Conservation (phyloP, 495 filamentous ascomycete species). For the Aspergillus carlsbadensis region DNA sequence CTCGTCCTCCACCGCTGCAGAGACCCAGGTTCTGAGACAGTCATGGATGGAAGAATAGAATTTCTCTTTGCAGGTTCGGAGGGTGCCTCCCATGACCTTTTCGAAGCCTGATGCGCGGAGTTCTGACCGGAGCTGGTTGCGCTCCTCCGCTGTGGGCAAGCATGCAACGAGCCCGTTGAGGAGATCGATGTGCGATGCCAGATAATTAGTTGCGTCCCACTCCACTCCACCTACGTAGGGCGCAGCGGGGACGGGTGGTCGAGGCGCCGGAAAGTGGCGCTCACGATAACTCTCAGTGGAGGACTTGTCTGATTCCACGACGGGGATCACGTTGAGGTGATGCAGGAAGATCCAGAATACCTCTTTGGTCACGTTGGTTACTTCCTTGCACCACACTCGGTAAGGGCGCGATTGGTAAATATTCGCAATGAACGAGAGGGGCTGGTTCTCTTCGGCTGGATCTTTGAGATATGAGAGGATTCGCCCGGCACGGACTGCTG, state of each 20-base stretch:
- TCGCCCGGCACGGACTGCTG: constrained; percentile 56
- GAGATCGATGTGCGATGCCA: constrained; percentile 88
- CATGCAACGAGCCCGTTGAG: constrained; percentile 89
- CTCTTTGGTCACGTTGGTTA: constrained; percentile 90
- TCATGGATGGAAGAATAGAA: constrained; percentile 92
- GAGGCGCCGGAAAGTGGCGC: constrained; percentile 81
- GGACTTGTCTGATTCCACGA: constrained; percentile 31
- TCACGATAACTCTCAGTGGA: constrained; percentile 34
- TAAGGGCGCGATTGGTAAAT: constrained; percentile 89
- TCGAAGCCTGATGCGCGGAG: constrained; percentile 87
- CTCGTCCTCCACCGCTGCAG: constrained; percentile 78
- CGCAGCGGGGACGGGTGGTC: constrained; percentile 88
- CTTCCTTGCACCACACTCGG: constrained; percentile 89
- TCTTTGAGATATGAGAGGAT: constrained; percentile 80
- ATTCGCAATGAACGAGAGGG: constrained; percentile 80
- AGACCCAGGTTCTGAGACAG: constrained; percentile 84
- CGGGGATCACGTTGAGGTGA: constrained; percentile 80
- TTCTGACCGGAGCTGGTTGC: constrained; percentile 75
- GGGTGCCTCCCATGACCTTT: constrained; percentile 76
- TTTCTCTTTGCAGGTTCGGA: constrained; percentile 95
- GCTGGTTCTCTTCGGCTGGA: constrained; percentile 70
- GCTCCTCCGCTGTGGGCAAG: constrained; percentile 65
- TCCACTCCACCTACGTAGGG: constrained; percentile 98
- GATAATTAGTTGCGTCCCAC: constrained; percentile 97
- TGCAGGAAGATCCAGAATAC: constrained; percentile 99